A percentile compares a stretch with the other conserved stretches of the same genome.
These are phyloP conservation scores for Pseudozyma tsukubaensis DNA, from an alignment of 1,284 basidiomycete species.

Conservation along the genomic window DNA sequence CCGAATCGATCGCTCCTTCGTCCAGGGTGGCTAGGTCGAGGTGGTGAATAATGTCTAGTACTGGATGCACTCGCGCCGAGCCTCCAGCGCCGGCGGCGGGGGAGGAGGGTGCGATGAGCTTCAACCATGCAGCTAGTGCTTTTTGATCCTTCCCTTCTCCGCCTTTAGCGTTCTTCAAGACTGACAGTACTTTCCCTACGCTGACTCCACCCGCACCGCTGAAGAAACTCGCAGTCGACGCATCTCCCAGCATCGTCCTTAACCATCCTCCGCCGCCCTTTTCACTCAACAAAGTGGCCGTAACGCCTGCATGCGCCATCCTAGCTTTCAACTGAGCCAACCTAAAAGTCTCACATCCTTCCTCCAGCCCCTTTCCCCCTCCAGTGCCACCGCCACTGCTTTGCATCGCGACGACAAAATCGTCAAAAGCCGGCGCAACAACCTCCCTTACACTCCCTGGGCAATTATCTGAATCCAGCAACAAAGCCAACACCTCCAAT, in stretches of 20 bases:
- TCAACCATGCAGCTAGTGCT: constrained; percentile 21
- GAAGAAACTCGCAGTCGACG: not conserved
- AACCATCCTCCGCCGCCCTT: constrained; percentile 10
- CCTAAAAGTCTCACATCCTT: constrained; percentile 36
- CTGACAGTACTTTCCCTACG: not conserved
- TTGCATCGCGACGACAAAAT: constrained; percentile 17
- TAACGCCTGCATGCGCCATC: constrained; percentile 28
- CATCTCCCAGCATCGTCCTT: not conserved
- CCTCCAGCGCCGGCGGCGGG: not conserved
- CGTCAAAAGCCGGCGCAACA: constrained; percentile 15
- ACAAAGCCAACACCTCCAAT: constrained; percentile 35
- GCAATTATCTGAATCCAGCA: constrained; percentile 40
- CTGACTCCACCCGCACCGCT: not conserved
- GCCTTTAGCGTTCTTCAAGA: not conserved
- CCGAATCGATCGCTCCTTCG: constrained; percentile 8
- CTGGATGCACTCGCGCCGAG: not conserved
- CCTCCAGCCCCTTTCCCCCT: constrained; percentile 2
- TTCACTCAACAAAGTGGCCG: constrained; percentile 15
- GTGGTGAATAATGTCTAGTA: constrained; percentile 13
- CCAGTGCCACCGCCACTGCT: too few relatives aligned
- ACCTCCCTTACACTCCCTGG: constrained; percentile 25
- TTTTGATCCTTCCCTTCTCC: constrained; percentile 20
- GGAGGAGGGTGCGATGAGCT: constrained; percentile 3
- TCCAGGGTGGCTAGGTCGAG: constrained; percentile 9
- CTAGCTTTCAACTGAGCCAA: constrained; percentile 18